Conservation (phyloP, 371 early-diverging fungal species). For the Mortierella sp. region DNA sequence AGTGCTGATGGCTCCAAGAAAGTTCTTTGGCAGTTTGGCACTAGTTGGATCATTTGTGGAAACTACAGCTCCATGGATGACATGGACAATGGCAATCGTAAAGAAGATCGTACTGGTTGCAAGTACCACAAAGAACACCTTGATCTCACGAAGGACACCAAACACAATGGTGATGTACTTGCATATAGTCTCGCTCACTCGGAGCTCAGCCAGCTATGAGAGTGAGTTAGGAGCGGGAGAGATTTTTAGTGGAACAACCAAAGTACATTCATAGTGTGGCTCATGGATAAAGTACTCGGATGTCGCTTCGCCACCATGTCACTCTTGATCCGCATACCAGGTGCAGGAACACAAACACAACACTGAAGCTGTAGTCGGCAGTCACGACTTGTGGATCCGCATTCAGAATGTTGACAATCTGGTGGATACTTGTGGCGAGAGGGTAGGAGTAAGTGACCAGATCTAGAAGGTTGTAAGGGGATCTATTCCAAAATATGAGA, state of each 20-base stretch:
- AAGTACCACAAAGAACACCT: constrained; percentile 28
- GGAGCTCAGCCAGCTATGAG: constrained; percentile 24
- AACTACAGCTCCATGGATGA: constrained; percentile 10
- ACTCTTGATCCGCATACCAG: constrained; percentile 12
- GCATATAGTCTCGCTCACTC: constrained; percentile 22
- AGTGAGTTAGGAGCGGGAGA: too few species aligned
- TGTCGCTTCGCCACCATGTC: too few species aligned
- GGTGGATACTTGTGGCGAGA: constrained; percentile 18
- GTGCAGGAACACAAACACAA: constrained; percentile 26
- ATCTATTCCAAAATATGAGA: too few species aligned
- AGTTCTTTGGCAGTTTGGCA: constrained; percentile 4
- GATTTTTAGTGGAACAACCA: too few species aligned
- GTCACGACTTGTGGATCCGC: too few species aligned
- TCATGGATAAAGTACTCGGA: too few species aligned
- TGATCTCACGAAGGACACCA: constrained; percentile 15
- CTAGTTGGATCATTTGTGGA: neutral
- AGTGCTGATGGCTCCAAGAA: constrained; percentile 16
- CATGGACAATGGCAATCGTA: constrained; percentile 20
- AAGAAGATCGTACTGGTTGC: constrained; percentile 16
- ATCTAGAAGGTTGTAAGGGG: constrained; percentile 21
- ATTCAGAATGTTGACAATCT: neutral
- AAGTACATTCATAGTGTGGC: too few species aligned
- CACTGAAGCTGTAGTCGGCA: constrained; percentile 18
- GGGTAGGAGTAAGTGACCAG: constrained; percentile 18
- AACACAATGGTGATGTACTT: constrained; percentile 23